Base-by-base conservation (phyloP, 2,329 filamentous ascomycete species). In the Fusarium compactum region DNA sequence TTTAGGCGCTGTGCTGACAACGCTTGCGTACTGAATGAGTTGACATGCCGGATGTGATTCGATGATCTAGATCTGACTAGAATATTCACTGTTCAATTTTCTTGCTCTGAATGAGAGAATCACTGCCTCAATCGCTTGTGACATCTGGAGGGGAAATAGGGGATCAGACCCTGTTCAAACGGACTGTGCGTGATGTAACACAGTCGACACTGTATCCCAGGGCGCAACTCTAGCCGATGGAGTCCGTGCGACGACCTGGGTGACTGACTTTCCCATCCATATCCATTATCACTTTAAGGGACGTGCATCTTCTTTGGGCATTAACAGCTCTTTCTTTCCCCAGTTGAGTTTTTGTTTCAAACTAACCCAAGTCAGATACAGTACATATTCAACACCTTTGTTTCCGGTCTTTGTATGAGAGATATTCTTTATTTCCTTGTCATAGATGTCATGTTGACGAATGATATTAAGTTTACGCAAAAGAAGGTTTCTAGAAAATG, bases 291-390 rank as follows among this genome's bases (percentile, higher is more conserved):
- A 38, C 48, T 51, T 54, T 14, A 29, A 20, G 58, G 67, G 67
- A 64, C 62, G 67, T 70, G 67, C 67, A 57, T 70, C 51, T 70
- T 70, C 51, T 53, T 68, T 70, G 58, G 67, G 67, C 67, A 70
- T 60, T 64, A 70, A 56, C 51, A 47, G 34, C 18, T 45, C 18
- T 32, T 62, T 57, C 41, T 27, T 59, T 58, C 41, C 54, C 55
- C 45, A 51, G 43, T 61, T 58, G 47, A 53, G 53, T n/a, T 34
- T 34, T 55, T 74, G 76, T 78, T 77, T 77, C 76, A 74, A 71
- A 72, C 73, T 74, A 73, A 71, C 62, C 60, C 68, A 59, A 65
- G 34, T 34, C 50, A 53, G 25, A 29, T 29, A 29, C 27, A 29
- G 27, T 29, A 29, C 27, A 29, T 29, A 29, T 29, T 29, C 27